Conservation (phyloP, 2,329 filamentous ascomycete genomes). For the Exophiala sp. region DNA sequence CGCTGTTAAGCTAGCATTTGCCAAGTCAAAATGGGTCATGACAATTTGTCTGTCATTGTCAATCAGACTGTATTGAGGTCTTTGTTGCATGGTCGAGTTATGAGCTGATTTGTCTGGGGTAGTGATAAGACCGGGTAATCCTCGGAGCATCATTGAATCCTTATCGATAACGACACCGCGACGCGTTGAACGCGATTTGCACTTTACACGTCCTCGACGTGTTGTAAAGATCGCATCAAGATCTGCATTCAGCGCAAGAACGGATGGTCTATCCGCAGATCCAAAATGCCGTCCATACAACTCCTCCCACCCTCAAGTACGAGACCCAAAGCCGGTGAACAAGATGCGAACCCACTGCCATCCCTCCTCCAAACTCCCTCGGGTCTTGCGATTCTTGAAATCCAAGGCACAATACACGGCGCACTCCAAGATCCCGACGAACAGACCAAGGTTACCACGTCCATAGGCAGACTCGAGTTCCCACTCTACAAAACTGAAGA, state of each 20-base stretch:
- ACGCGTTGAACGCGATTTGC: too few relatives aligned
- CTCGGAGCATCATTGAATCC: too few relatives aligned
- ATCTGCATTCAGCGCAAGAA: too few relatives aligned
- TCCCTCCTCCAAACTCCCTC: slow-evolving; percentile 81
- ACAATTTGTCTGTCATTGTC: too few relatives aligned
- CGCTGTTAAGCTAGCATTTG: too few relatives aligned
- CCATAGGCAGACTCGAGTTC: slow-evolving; percentile 72
- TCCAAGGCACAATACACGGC: slow-evolving; percentile 86
- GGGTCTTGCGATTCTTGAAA: slow-evolving; percentile 83
- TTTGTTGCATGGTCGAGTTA: too few relatives aligned
- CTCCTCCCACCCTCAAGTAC: slow-evolving; percentile 33
- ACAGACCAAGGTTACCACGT: slow-evolving; percentile 39
- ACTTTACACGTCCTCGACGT: slow-evolving; percentile 2
- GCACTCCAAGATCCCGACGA: slow-evolving; percentile 43
- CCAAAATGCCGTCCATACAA: slow-evolving; percentile 42
- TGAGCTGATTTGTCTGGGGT: too few relatives aligned
- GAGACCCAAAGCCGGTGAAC: background rate
- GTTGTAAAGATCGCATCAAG: too few relatives aligned
- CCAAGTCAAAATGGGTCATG: too few relatives aligned
- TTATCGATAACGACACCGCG: too few relatives aligned
- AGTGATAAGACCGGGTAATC: too few relatives aligned
- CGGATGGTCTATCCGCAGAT: background rate
- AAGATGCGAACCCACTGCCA: slow-evolving; percentile 65
- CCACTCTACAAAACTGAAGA: slow-evolving; percentile 63
- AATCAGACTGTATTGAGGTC: too few relatives aligned